These are phyloP conservation scores for Cyberlindnera galapagoensis DNA, from an alignment of 805 yeast species.

Conservation along the genomic window DNA sequence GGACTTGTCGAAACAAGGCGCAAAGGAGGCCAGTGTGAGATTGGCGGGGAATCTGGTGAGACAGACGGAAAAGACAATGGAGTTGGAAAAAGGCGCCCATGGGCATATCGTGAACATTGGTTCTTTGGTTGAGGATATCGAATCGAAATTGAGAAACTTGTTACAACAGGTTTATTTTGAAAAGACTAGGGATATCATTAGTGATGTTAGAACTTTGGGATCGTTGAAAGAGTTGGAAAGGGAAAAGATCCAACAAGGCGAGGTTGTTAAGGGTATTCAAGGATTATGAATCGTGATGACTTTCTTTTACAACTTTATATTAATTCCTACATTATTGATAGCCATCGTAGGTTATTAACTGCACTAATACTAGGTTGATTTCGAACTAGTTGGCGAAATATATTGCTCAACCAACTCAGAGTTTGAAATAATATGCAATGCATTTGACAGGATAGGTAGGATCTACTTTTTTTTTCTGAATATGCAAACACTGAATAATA, in stretches of 20 bases:
- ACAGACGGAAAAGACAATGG: conserved; percentile 46
- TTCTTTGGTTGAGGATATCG: conserved; percentile 78
- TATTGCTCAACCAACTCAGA: too few species aligned
- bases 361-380: too few species aligned
- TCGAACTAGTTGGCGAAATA: too few species aligned
- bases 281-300: conserved; percentile 21
- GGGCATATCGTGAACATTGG: conserved; percentile 81
- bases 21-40: conserved; percentile 33
- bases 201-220: conserved; percentile 48
- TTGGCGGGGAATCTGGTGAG: conserved; percentile 83
- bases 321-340: too few species aligned
- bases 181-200: conserved; percentile 82
- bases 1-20: conserved; percentile 41
- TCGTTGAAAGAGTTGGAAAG: conserved; percentile 15
- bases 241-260: conserved; percentile 27
- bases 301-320: too few species aligned
- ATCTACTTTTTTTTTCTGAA: too few species aligned
- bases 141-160: conserved; percentile 77
- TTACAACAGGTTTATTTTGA: conserved; percentile 94
- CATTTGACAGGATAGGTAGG: too few species aligned
- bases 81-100: conserved; percentile 5
- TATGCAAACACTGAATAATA: too few species aligned
- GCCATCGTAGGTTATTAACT: too few species aligned
- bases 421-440: too few species aligned
- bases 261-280: conserved; percentile 31